Conservation (phyloP, 2,329 filamentous ascomycete species). For the Stagonosporopsis cucurbitacearum region DNA sequence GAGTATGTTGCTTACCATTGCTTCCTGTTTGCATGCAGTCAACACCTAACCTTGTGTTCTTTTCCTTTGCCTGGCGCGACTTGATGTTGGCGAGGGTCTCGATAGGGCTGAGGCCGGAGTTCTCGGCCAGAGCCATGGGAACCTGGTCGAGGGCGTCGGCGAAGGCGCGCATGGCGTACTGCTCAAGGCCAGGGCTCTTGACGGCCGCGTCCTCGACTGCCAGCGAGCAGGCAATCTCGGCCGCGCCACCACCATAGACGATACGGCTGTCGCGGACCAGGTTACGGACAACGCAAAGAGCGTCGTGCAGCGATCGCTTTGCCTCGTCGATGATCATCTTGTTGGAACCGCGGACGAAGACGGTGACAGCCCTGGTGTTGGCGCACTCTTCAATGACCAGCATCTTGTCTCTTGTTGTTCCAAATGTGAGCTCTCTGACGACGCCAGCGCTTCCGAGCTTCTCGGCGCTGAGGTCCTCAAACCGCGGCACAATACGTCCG, state of each 20-base stretch:
- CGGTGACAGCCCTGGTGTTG: slow-evolving; percentile 93
- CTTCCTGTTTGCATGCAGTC: slow-evolving; percentile 96
- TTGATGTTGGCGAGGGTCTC: slow-evolving; percentile 95
- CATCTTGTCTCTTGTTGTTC: slow-evolving; percentile 99
- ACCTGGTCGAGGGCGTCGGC: slow-evolving; percentile 91
- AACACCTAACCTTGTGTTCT: slow-evolving; percentile 80
- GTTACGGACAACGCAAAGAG: slow-evolving; percentile 96
- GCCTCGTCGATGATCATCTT: slow-evolving; percentile 99
- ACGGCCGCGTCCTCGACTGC: slow-evolving; percentile 94
- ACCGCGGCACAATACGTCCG: slow-evolving; percentile 94
- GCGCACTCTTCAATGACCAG: slow-evolving; percentile 98
- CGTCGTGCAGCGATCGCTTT: slow-evolving; percentile 95
- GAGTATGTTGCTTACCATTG: slow-evolving; percentile 66
- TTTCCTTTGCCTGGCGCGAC: slow-evolving; percentile 92
- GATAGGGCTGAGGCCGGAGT: slow-evolving; percentile 94
- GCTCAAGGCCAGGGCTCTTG: slow-evolving; percentile 95
- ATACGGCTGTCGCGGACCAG: slow-evolving; percentile 95
- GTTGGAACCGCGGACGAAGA: slow-evolving; percentile 97
- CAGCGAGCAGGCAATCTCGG: slow-evolving; percentile 95
- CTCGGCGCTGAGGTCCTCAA: slow-evolving; percentile 88
- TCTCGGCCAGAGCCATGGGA: slow-evolving; percentile 96
- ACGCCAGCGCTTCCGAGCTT: slow-evolving; percentile 91
- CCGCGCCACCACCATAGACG: slow-evolving; percentile 95
- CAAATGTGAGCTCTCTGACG: slow-evolving; percentile 94
- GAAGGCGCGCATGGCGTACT: slow-evolving; percentile 99